Conservation (phyloP, 1,139 yeast genomes). For the Yarrowia galli region DNA sequence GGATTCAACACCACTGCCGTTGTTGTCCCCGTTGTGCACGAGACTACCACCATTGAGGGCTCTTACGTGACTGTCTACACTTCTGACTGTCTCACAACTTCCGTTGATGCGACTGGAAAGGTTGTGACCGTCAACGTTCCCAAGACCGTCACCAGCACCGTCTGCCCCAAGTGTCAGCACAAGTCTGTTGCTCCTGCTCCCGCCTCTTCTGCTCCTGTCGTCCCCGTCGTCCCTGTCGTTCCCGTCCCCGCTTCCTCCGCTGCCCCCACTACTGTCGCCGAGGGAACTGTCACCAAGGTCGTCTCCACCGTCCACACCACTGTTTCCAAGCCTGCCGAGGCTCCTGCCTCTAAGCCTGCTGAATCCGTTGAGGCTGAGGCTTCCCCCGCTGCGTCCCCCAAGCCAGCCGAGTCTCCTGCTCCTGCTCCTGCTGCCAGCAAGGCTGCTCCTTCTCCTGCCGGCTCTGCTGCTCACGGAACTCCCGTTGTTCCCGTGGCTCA, state of each 20-base stretch:
- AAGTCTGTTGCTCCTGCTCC: neutral
- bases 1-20: constrained; percentile 4
- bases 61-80: constrained; percentile 24
- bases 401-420: neutral
- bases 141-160: constrained; percentile 18
- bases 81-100: constrained; percentile 15
- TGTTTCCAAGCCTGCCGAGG: neutral
- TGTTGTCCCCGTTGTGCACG: neutral
- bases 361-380: neutral
- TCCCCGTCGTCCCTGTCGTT: neutral
- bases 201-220: neutral
- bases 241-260: neutral
- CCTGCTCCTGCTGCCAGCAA: neutral
- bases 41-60: constrained; percentile 8
- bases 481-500: neutral
- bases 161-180: constrained; percentile 22
- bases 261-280: neutral
- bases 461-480: neutral
- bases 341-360: neutral
- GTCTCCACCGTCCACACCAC: neutral
- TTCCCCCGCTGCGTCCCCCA: neutral
- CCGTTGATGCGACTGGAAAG: constrained; percentile 3
- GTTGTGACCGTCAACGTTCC: constrained; percentile 1
- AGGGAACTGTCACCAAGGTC: constrained; percentile 5
- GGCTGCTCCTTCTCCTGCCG: neutral